Conservation (phyloP, 1,284 basidiomycete genomes). For the Neolentinus lepideus region DNA sequence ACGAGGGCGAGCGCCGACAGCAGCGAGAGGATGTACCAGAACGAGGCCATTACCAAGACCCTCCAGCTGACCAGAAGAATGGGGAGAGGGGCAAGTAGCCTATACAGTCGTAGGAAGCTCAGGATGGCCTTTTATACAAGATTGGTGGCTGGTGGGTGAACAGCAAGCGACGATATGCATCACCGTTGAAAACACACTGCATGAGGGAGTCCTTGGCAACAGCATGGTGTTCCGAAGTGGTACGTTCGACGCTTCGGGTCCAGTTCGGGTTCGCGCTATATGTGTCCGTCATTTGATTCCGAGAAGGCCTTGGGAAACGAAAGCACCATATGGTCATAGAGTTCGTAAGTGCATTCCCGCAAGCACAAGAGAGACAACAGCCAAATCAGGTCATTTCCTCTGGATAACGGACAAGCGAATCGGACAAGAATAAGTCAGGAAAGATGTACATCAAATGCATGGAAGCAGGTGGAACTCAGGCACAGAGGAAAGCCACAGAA, state of each 20-base stretch:
- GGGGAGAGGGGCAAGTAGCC: background rate
- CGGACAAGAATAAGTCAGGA: too few species aligned
- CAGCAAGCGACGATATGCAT: background rate
- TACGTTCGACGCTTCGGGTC: background rate
- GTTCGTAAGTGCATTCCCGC: background rate
- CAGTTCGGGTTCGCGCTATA: background rate
- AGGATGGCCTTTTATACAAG: background rate
- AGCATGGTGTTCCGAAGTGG: background rate
- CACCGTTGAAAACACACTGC: background rate
- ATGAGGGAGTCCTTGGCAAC: background rate
- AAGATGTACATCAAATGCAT: too few species aligned
- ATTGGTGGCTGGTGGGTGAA: background rate
- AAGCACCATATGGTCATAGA: background rate
- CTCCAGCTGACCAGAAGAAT: background rate
- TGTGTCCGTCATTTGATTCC: background rate
- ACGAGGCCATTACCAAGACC: background rate
- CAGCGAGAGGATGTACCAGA: background rate
- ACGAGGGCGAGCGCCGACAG: background rate
- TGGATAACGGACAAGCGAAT: too few species aligned
- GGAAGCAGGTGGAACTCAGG: background rate
- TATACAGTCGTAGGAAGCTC: too few species aligned
- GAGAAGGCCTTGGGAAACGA: background rate
- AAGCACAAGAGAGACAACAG: background rate
- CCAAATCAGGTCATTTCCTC: too few species aligned
- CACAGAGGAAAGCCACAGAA: background rate